These are phyloP conservation scores for Aspergillus heteromorphus DNA, from an alignment of 495 filamentous ascomycete genomes.

Conservation along the genomic window DNA sequence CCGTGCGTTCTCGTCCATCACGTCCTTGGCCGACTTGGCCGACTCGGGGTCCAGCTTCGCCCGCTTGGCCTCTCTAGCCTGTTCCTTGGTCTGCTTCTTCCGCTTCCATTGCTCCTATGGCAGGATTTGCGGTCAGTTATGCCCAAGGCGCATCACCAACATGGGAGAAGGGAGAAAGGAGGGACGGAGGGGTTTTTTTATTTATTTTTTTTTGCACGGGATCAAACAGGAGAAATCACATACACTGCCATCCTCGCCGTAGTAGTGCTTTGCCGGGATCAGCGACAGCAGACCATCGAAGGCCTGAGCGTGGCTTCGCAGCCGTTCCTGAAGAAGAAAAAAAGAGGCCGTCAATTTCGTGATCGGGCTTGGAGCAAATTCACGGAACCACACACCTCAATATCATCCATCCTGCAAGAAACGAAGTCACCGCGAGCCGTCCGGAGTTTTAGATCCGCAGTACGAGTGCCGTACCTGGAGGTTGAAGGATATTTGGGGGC, in stretches of 20 bases:
- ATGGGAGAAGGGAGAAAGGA: constrained; percentile 6
- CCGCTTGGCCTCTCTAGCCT: constrained; percentile 67
- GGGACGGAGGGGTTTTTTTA: constrained; percentile 1
- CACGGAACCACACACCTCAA: constrained; percentile 36
- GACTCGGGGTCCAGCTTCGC: constrained; percentile 85
- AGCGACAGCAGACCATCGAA: constrained; percentile 90
- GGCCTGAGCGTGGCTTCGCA: constrained; percentile 76
- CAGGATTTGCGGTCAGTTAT: constrained; percentile 31
- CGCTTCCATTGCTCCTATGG: constrained; percentile 75
- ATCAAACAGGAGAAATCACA: constrained; percentile 30
- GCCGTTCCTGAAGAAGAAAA: constrained; percentile 57
- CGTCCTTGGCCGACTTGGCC: constrained; percentile 73
- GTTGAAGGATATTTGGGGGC: constrained; percentile 9
- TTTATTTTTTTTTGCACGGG: background rate
- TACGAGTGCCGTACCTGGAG: constrained; percentile 10
- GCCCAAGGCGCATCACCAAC: constrained; percentile 1
- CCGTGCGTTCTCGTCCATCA: constrained; percentile 72
- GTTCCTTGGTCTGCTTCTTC: constrained; percentile 82
- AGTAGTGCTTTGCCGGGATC: constrained; percentile 90
- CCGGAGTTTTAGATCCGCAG: background rate
- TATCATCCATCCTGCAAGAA: constrained; percentile 37
- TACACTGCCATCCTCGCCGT: constrained; percentile 81
- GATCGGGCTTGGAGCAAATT: constrained; percentile 3
- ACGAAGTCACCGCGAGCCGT: constrained; percentile 1
- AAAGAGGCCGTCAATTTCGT: constrained; percentile 20